Percentiles rank a stretch among this genome's conserved stretches.
phyloP scores from a whole-genome alignment of 495 filamentous ascomycete species.

The Neurospora cerealis region DNA sequence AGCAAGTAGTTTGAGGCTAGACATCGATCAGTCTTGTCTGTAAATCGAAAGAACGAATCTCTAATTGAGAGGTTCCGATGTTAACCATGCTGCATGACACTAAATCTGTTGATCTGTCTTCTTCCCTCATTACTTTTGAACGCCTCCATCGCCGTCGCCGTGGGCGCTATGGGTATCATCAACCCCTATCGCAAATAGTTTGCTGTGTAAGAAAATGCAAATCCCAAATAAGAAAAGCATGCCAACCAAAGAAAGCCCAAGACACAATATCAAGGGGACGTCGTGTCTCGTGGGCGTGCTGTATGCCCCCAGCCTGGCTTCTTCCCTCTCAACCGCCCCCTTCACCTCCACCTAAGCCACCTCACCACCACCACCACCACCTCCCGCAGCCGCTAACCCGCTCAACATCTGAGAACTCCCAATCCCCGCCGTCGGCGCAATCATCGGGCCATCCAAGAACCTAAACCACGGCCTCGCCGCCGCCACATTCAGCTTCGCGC shows the following conservation, averaged over 20 bases:
- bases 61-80: not conserved
- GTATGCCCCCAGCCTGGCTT: not conserved
- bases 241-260: not conserved
- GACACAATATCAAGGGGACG: not conserved
- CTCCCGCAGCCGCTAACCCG: not conserved
- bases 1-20: not conserved
- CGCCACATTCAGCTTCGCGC: slow-evolving; percentile 78
- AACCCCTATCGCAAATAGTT: not conserved
- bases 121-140: slow-evolving; percentile 6
- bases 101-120: not conserved
- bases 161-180: slow-evolving; percentile 13
- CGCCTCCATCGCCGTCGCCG: slow-evolving; percentile 12
- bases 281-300: not conserved
- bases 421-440: not conserved
- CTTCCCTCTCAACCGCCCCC: not conserved
- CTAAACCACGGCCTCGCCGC: slow-evolving; percentile 74
- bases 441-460: slow-evolving; percentile 35
- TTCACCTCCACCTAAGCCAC: not conserved
- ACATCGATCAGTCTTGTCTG: not conserved
- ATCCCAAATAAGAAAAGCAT: not conserved
- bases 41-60: not conserved
- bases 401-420: slow-evolving; percentile 1
- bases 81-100: not conserved
- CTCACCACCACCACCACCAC: not conserved
- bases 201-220: not conserved